Evolutionary conservation across 495 filamentous ascomycete genomes (phyloP), one percentile per base, ranked within the genome.

Genomic region (Neurospora terricola): DNA sequence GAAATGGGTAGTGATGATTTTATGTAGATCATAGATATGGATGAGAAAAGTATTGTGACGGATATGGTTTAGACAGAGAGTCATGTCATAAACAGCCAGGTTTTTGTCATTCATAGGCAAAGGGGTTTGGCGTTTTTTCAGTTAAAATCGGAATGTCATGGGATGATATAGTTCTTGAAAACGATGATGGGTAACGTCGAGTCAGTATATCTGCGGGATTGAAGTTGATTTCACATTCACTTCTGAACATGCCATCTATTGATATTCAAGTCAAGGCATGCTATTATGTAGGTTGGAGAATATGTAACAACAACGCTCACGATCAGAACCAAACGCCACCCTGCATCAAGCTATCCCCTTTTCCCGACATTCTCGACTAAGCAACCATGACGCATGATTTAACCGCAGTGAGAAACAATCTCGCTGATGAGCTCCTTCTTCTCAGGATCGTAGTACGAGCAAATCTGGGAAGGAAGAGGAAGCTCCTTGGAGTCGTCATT

Each of bases 361-460:
- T 66, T 36, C 14, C 54, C 27, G 27, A 18, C 27, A 66, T 16
- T 66, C 54, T 34, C 54, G 12, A 66, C 54, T 3, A 34, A 23
- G 69, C 40, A 40, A 30, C 43, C 18, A 21, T 16, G 43, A 40
- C 37, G 9, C 9, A 21, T 12, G 18, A 38, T 48, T 79, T 86
- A 94, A 69, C 94, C 93, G 70, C 90, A 88, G 82, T 97, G 93
- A 75, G 94, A 93, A 18, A 97, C 94, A 78, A 98, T 97, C 85
- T 97, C 93, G 77, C 85, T 94, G 21, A 92, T 87, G 74, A 97
- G 77, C 73, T 90, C 87, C 54, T 93, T 92, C 79, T 92, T 87
- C 73, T 82, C 81, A 73, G 83, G 76, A 78, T 91, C 90, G 73
- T 91, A 86, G 73, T 90, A 91, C 71, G 90, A 93, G 85, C 92